These are phyloP conservation scores for Kodamaea hsintzibuensis DNA, from an alignment of 805 yeast genomes.

Conservation along the genomic window DNA sequence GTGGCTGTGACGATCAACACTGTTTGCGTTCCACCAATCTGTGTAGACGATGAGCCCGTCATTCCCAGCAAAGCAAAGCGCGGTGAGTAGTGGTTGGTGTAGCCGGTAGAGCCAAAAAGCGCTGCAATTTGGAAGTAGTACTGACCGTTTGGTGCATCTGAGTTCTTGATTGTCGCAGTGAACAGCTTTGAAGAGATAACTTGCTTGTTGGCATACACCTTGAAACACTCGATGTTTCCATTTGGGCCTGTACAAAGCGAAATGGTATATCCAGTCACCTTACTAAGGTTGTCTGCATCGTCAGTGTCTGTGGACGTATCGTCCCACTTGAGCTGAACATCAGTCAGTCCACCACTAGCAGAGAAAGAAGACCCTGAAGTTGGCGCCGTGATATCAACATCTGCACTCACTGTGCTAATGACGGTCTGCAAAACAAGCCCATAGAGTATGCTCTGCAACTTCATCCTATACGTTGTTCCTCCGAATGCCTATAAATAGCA, in stretches of 20 bases:
- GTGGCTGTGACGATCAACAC: constrained; percentile 30
- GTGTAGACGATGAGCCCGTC: constrained; percentile 56
- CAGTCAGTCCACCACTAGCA: constrained; percentile 38
- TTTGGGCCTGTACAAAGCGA: constrained; percentile 71
- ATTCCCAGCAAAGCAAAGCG: constrained; percentile 69
- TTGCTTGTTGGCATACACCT: constrained; percentile 24
- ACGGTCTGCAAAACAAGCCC: constrained; percentile 2
- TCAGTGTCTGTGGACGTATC: constrained; percentile 60
- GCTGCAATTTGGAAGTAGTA: constrained; percentile 75
- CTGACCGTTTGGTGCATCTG: constrained; percentile 59
- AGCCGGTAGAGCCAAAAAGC: constrained; percentile 30
- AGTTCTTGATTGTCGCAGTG: constrained; percentile 44
- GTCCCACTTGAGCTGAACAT: constrained; percentile 36
- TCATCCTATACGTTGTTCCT: not conserved
- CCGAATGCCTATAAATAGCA: not conserved
- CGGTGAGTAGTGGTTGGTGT: constrained; percentile 61
- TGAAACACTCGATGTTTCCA: constrained; percentile 43
- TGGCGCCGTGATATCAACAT: constrained; percentile 49
- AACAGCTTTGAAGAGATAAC: constrained; percentile 28
- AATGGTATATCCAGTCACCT: constrained; percentile 49
- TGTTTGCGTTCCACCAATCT: constrained; percentile 8
- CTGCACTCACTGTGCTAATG: constrained; percentile 37
- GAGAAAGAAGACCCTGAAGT: constrained; percentile 36
- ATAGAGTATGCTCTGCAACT: constrained; percentile 2
- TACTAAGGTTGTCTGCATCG: constrained; percentile 43